Conservation (phyloP, 2,329 filamentous ascomycete genomes). For the Epichloe glyceriae region DNA sequence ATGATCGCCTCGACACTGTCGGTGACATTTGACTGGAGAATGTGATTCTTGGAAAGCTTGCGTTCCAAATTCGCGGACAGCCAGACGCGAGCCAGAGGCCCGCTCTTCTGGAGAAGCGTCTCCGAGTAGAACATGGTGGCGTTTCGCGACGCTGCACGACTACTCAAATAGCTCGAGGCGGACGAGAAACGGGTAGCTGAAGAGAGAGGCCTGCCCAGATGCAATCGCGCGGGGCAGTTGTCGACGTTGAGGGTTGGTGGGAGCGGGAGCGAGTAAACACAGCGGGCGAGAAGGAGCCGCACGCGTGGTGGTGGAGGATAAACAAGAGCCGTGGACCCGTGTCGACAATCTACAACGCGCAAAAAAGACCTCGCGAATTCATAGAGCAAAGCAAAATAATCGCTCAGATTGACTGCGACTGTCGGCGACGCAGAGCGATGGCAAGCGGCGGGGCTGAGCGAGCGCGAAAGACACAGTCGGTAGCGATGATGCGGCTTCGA, state of each 20-base stretch:
- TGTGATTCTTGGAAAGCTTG: slow-evolving; percentile 94
- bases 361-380: slow-evolving; percentile 15
- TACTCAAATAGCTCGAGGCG: slow-evolving; percentile 7
- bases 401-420: slow-evolving; percentile 11
- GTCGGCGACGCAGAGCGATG: slow-evolving; percentile 15
- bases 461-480: slow-evolving; percentile 6
- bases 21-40: slow-evolving; percentile 86
- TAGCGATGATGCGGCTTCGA: slow-evolving; percentile 10
- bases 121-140: slow-evolving; percentile 91
- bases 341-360: slow-evolving; percentile 19
- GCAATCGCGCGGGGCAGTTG: slow-evolving; percentile 7
- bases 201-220: neutral
- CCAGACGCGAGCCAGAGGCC: slow-evolving; percentile 95
- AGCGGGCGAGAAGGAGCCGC: slow-evolving; percentile 14
- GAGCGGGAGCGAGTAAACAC: slow-evolving; percentile 17
- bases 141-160: slow-evolving; percentile 18
- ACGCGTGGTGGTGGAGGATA: slow-evolving; percentile 16
- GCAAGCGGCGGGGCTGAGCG: slow-evolving; percentile 9
- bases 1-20: slow-evolving; percentile 94
- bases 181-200: slow-evolving; percentile 9
- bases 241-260: neutral
- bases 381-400: slow-evolving; percentile 15
- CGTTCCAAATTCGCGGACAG: slow-evolving; percentile 95
- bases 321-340: slow-evolving; percentile 19
- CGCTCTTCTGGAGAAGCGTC: slow-evolving; percentile 89